Conservation (phyloP, 192 early-diverging fungal species). For the Rhizophagus prolifer region DNA sequence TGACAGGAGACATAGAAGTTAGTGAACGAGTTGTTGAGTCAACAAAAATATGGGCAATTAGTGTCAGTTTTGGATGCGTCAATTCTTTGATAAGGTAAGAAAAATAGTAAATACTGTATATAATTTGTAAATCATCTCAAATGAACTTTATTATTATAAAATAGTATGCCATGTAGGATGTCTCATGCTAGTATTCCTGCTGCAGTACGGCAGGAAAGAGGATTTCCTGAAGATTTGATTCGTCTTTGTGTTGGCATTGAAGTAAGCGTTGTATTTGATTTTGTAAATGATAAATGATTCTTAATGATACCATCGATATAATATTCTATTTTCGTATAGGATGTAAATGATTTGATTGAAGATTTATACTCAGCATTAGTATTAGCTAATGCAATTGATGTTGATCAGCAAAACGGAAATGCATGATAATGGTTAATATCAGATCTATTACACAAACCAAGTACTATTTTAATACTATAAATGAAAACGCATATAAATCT, state of each 20-base stretch:
- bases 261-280: conserved; percentile 7
- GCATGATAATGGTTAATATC: too few relatives aligned
- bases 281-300: neutral
- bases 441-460: too few relatives aligned
- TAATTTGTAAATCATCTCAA: too few relatives aligned
- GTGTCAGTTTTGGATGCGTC: conserved; percentile 97
- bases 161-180: conserved; percentile 94
- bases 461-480: too few relatives aligned
- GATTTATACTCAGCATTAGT: conserved; percentile 79
- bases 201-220: conserved; percentile 80
- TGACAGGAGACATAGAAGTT: conserved; percentile 80
- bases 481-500: too few relatives aligned
- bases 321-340: conserved; percentile 29
- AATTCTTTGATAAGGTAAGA: conserved; percentile 90
- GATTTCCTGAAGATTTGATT: conserved; percentile 95
- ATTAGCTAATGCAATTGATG: conserved; percentile 40
- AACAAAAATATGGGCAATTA: conserved; percentile 84
- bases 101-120: neutral
- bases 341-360: conserved; percentile 84
- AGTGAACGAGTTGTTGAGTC: conserved; percentile 82
- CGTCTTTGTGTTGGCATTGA: conserved; percentile 96
- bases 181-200: conserved; percentile 96
- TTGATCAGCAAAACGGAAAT: neutral
- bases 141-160: conserved; percentile 30
- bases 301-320: neutral